A percentile compares a stretch with the other conserved stretches of the same genome.
phyloP scores from a whole-genome alignment of 768 basidiomycete genomes.

The Hericium coralloides region DNA sequence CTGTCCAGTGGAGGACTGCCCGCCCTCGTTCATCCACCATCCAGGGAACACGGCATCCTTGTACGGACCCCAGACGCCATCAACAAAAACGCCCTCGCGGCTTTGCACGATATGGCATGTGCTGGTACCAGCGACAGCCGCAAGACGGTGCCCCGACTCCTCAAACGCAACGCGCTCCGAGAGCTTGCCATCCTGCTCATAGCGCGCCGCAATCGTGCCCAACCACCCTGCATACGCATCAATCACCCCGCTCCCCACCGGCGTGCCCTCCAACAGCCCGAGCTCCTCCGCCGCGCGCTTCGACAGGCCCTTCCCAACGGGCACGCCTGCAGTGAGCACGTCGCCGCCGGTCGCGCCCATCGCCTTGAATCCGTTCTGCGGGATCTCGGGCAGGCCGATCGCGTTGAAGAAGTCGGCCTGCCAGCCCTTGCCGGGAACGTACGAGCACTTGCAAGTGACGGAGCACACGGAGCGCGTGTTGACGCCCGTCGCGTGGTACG shows the following conservation, averaged over 20 bases:
- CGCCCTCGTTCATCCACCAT: constrained; percentile 99
- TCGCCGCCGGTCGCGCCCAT: constrained; percentile 57
- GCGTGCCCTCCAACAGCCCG: constrained; percentile 76
- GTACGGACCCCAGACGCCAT: constrained; percentile 91
- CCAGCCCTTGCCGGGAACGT: constrained; percentile 84
- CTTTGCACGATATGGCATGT: constrained; percentile 96
- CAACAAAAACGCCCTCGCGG: constrained; percentile 74
- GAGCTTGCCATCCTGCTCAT: constrained; percentile 39
- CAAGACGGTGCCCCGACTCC: constrained; percentile 75
- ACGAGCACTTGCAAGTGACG: constrained; percentile 93
- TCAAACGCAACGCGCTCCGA: constrained; percentile 51
- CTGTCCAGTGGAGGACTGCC: constrained; percentile 97
- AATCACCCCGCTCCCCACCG: constrained; percentile 91
- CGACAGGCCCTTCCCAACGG: constrained; percentile 78
- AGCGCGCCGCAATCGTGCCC: constrained; percentile 84
- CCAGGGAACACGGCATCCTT: constrained; percentile 86
- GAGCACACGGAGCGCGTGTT: constrained; percentile 84
- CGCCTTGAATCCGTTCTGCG: constrained; percentile 60
- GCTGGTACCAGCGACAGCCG: constrained; percentile 92
- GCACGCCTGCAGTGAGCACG: constrained; percentile 75
- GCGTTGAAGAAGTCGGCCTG: constrained; percentile 75
- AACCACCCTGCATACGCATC: constrained; percentile 99
- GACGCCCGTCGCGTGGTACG: constrained; percentile 76
- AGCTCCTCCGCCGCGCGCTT: constrained; percentile 75
- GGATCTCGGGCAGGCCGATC: constrained; percentile 73